Base-by-base conservation (phyloP, 140 eudicot species). In the Oenanthe javanica region DNA sequence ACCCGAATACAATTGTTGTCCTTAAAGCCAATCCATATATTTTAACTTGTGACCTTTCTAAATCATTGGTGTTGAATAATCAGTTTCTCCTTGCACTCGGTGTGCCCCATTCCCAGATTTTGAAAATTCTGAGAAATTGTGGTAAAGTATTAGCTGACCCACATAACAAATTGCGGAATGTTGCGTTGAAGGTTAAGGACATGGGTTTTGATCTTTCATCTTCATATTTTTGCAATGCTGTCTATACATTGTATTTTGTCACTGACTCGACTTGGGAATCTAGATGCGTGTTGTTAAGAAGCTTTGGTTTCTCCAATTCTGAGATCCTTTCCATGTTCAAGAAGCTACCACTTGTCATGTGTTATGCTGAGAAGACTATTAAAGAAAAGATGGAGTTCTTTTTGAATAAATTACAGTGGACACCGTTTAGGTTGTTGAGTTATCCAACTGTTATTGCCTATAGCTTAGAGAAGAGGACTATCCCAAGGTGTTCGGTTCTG, bases 401-500 rank as follows among this genome's bases (percentile, higher is more conserved):
- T 40, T 0, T 42, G 48, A 71, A 40, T 40, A 71, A 71, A 18
- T 16, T 71, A 3, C 25, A 9, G 23, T 71, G 76, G 76, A 36
- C 49, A 43, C 25, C 25, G 13, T 1, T 40, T 42, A 36, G 48
- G 76, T 18, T 71, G 76, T 71, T 50, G 0, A 40, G 12, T 40
- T 14, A 8, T 4, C 76, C 76, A 71, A 0, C 2, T 71, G 50
- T 71, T 40, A 10, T 71, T 16, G 4, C 0, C 0, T 71, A 71
- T 71, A 71, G 76, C 50, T 40, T 71, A 42, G 15, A 71, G 76
- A 71, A 71, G 50, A 71, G 76, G 76, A 71, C 11, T 4, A 71
- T 71, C 0, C 50, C 76, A 16, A 71, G 76, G 51, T 71, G 76
- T 71, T 71, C 76, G 5, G 76, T 71, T 71, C 50, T 71, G 76